Evolutionary conservation across 345 rosid genomes (phyloP), one percentile per base, ranked within the genome.

Genomic region (Melastoma malabathricum): DNA sequence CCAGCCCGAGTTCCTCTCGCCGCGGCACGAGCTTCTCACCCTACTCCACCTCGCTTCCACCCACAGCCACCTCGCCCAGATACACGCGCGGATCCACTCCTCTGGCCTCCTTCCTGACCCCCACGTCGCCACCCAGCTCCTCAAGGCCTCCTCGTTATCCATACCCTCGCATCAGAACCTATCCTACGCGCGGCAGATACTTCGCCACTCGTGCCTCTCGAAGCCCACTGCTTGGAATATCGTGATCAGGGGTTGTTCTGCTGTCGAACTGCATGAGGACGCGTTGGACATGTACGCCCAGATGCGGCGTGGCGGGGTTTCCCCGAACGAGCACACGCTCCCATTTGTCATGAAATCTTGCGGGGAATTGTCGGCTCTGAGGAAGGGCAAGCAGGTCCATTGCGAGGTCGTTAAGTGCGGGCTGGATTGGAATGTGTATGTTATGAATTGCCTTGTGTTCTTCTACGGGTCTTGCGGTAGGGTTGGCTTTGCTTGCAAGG

Each of bases 321-420:
- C 49, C 39, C 83, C 84, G 43, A 82, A 69, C 71, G 75, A 69
- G 25, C 84, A 81, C 49, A 86, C 89, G 2, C 76, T 73, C 63
- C 96, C 97, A 7, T 86, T 86, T 59, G 68, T 80, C 62, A 56
- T 80, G 34, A 89, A 83, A 57, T 82, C 83, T 0, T 86, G 88
- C 22, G 76, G 81, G 29, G 58, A 67, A 29, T 60, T 66, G 59
- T 59, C 57, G 19, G 77, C 75, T 2, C 70, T 81, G 41, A 47
- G 65, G 6, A 84, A 72, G 13, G 89, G 96, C 48, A 76, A 74
- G 50, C 86, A 82, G 68, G 69, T 76, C 12, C 94, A 90, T 29
- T 88, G 48, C 1, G 83, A 84, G 50, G 66, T 72, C 54, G 43
- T 73, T 12, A 86, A 82, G 69, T 71, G 55, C 56, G 94, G 92